Conservation (phyloP, 75 land plant genomes). For the Ceratopteris richardii region DNA sequence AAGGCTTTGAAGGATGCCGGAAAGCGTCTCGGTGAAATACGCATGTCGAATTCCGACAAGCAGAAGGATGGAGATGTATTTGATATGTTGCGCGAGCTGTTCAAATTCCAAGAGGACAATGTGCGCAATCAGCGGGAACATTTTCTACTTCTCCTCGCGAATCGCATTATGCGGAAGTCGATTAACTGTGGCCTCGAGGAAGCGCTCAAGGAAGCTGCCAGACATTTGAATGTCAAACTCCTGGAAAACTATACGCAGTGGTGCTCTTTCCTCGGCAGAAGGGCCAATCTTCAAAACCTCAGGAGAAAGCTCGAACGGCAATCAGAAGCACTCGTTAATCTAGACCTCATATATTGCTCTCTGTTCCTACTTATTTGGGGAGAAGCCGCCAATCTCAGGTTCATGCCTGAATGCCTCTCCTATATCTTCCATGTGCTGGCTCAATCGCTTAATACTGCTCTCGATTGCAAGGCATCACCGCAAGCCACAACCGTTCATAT, state of each 20-base stretch:
- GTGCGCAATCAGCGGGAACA: slow-evolving; percentile 46
- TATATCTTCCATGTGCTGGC: slow-evolving; percentile 63
- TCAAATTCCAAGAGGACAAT: slow-evolving; percentile 47
- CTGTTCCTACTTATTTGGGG: slow-evolving; percentile 94
- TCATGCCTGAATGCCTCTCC: slow-evolving; percentile 96
- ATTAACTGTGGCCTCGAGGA: background rate
- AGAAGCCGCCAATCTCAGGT: slow-evolving; percentile 90
- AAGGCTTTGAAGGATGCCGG: no score
- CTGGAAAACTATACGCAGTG: slow-evolving; percentile 1
- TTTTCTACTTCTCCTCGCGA: slow-evolving; percentile 37
- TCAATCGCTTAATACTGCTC: background rate
- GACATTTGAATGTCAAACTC: background rate
- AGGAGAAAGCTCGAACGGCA: background rate
- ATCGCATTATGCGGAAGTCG: slow-evolving; percentile 7
- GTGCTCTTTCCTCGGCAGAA: slow-evolving; percentile 4
- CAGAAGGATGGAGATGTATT: no score
- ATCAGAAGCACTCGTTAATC: background rate
- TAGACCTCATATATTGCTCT: slow-evolving; percentile 41
- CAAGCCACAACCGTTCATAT: background rate
- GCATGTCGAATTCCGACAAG: no score
- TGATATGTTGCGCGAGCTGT: slow-evolving; percentile 32
- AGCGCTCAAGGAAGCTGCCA: background rate
- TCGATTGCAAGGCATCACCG: no score
- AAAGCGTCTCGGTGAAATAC: no score
- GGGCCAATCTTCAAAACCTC: background rate